Evolutionary conservation across 495 filamentous ascomycete genomes (phyloP).

Genomic region (Penicillium coprophilum): DNA sequence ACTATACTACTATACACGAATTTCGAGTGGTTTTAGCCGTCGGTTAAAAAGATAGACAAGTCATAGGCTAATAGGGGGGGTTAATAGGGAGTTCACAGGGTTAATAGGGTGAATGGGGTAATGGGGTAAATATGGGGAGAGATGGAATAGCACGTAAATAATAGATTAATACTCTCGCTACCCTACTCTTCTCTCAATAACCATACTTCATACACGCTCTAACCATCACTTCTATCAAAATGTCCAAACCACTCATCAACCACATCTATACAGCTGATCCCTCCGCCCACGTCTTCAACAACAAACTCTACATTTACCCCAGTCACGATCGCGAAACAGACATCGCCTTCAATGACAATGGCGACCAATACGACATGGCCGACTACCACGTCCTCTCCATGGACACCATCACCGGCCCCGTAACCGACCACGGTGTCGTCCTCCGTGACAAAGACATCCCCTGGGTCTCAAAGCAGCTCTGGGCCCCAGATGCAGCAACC

Average conservation of each 20-base stretch:
- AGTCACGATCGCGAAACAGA: conserved; percentile 46
- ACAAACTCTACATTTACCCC: conserved; percentile 52
- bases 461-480: conserved; percentile 48
- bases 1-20: neutral
- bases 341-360: conserved; percentile 69
- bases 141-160: neutral
- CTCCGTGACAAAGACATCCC: conserved; percentile 40
- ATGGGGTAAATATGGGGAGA: neutral
- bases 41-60: conserved; percentile 2
- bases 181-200: neutral
- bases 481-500: conserved; percentile 49
- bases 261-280: conserved; percentile 65
- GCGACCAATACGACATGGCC: conserved; percentile 78
- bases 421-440: conserved; percentile 46
- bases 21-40: conserved; percentile 8
- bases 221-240: conserved; percentile 2
- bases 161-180: neutral
- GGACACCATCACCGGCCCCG: conserved; percentile 35
- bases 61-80: neutral
- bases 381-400: conserved; percentile 55
- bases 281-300: conserved; percentile 51
- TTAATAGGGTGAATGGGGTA: neutral
- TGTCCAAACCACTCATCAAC: conserved; percentile 53
- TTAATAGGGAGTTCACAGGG: neutral
- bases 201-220: too few relatives aligned